A percentile compares a stretch with the other conserved stretches of the same genome.
phyloP scores from a whole-genome alignment of 2,329 filamentous ascomycete species.

The Blumeria graminis region DNA sequence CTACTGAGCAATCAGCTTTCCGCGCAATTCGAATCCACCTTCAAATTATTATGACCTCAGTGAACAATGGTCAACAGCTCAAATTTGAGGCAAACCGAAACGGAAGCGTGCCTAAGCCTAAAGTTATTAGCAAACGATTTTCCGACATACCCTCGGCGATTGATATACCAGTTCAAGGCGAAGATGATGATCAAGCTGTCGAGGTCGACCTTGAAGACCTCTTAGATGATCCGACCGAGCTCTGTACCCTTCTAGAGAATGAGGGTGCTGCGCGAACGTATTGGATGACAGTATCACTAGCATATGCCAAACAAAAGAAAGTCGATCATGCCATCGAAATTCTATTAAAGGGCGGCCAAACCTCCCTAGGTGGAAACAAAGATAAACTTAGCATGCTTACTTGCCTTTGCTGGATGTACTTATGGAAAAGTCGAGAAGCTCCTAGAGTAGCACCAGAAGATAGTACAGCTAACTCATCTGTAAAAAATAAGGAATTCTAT shows the following conservation, averaged over 20 bases:
- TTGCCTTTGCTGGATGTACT: constrained; percentile 45
- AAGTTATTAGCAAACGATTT: constrained; percentile 23
- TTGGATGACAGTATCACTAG: constrained; percentile 94
- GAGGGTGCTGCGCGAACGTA: constrained; percentile 77
- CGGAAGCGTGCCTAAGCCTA: constrained; percentile 7
- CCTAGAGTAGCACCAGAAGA: constrained; percentile 41
- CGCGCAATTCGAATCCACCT: no score
- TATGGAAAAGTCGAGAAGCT: constrained; percentile 45
- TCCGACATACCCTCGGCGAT: constrained; percentile 39
- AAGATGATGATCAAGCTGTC: constrained; percentile 46
- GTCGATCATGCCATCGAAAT: constrained; percentile 62
- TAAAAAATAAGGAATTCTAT: constrained; percentile 81
- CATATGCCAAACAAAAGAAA: constrained; percentile 89
- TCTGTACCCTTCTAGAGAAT: constrained; percentile 86
- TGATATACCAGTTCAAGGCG: constrained; percentile 39
- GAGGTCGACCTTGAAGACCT: constrained; percentile 84
- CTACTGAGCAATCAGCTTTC: no score
- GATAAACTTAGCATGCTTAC: constrained; percentile 43
- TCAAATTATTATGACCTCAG: constrained; percentile 8
- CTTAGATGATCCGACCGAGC: constrained; percentile 78
- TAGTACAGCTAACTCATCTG: constrained; percentile 37
- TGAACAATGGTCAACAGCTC: constrained; percentile 7
- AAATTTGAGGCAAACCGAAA: constrained; percentile 12
- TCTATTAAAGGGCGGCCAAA: constrained; percentile 38
- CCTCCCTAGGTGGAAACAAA: constrained; percentile 33